A percentile compares a stretch with the other conserved stretches of the same genome.
These are phyloP conservation scores for Xylaria sp. DNA, from an alignment of 2,329 filamentous ascomycete genomes.

Conservation along the genomic window DNA sequence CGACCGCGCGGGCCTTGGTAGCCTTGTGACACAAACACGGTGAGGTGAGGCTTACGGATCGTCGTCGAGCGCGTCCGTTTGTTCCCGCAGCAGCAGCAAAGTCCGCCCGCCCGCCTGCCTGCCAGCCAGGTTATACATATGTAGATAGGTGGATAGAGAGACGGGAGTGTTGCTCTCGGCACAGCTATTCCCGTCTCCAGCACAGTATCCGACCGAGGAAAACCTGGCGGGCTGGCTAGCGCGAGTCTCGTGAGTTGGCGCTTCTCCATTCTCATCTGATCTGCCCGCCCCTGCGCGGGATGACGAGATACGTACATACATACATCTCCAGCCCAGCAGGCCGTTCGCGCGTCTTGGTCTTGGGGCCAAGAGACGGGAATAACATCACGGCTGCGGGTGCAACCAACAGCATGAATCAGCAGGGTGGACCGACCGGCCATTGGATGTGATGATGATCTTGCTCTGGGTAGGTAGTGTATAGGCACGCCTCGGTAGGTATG, in stretches of 20 bases:
- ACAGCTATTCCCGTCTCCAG: conserved; percentile 7
- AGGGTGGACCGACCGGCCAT: conserved; percentile 4
- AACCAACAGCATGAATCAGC: conserved; percentile 4
- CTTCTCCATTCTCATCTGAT: neutral
- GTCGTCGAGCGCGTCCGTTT: conserved; percentile 29
- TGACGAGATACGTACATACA: neutral
- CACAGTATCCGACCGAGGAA: neutral
- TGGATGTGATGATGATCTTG: neutral
- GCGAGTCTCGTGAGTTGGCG: conserved; percentile 7
- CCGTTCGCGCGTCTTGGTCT: neutral
- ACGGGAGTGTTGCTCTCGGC: neutral
- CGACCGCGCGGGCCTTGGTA: conserved; percentile 29
- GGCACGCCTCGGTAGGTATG: too few species aligned
- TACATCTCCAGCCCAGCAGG: neutral
- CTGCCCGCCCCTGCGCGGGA: neutral
- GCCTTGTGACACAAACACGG: conserved; percentile 43
- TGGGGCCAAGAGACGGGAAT: conserved; percentile 19
- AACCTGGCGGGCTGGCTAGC: neutral
- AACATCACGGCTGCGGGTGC: neutral
- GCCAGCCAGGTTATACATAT: too few species aligned
- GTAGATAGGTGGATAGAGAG: too few species aligned
- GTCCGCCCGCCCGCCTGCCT: conserved; percentile 1
- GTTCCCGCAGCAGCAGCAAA: conserved; percentile 7
- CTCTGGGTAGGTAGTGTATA: too few species aligned
- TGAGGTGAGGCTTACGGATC: conserved; percentile 39